These are phyloP conservation scores for Oxalis stricta DNA, from an alignment of 441 rosid species.

Conservation along the genomic window DNA sequence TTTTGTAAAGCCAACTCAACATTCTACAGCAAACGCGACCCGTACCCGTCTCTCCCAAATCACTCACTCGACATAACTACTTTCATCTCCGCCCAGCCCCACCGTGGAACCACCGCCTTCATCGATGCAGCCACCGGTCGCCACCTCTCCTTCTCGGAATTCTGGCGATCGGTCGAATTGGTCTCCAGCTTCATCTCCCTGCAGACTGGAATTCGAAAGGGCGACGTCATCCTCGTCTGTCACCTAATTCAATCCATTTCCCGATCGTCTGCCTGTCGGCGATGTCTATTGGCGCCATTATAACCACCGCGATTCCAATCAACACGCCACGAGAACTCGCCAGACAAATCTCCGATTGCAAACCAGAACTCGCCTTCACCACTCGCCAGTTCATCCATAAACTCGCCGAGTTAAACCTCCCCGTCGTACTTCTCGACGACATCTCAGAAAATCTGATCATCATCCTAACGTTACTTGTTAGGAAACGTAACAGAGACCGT, in stretches of 20 bases:
- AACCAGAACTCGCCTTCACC: slow-evolving; percentile 50
- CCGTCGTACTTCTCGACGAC: slow-evolving; percentile 44
- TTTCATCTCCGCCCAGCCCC: slow-evolving; percentile 69
- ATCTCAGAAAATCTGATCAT: background rate
- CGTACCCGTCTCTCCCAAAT: slow-evolving; percentile 43
- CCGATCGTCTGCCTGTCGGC: slow-evolving; percentile 70
- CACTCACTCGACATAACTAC: slow-evolving; percentile 53
- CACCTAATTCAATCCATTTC: slow-evolving; percentile 68
- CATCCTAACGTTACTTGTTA: slow-evolving; percentile 18
- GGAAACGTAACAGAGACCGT: slow-evolving; percentile 39
- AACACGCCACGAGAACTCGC: slow-evolving; percentile 56
- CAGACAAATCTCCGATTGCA: slow-evolving; percentile 47
- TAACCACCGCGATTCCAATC: slow-evolving; percentile 86
- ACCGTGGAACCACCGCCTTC: slow-evolving; percentile 66
- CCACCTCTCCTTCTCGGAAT: slow-evolving; percentile 46
- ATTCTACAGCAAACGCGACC: slow-evolving; percentile 64
- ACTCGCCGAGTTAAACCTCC: slow-evolving; percentile 23
- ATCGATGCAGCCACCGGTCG: slow-evolving; percentile 69
- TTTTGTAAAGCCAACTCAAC: slow-evolving; percentile 38
- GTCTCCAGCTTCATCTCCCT: slow-evolving; percentile 38
- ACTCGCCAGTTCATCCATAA: slow-evolving; percentile 33
- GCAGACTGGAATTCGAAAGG: slow-evolving; percentile 63
- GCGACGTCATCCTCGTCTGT: slow-evolving; percentile 68
- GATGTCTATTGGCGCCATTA: slow-evolving; percentile 77
- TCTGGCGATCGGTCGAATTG: slow-evolving; percentile 70